Evolutionary conservation across 257 asterid species (phyloP).

Genomic region (Rauvolfia tetraphylla): DNA sequence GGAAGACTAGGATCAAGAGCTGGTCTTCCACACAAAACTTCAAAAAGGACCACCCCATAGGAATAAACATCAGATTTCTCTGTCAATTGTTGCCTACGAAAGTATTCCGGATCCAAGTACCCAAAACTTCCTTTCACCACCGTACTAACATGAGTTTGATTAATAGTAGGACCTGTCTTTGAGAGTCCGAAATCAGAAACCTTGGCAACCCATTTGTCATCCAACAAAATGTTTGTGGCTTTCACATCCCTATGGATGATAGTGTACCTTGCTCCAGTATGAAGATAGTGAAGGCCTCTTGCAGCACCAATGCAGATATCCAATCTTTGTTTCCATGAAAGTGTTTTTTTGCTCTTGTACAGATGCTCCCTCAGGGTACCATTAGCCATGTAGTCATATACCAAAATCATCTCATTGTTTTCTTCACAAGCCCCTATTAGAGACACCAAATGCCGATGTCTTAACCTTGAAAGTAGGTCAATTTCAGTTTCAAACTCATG

Average conservation of each 20-base stretch:
- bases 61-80: slow-evolving; percentile 80
- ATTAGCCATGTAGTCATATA: slow-evolving; percentile 77
- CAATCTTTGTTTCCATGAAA: slow-evolving; percentile 59
- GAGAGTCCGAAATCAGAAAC: slow-evolving; percentile 86
- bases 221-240: slow-evolving; percentile 62
- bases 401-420: slow-evolving; percentile 65
- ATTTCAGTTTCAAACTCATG: slow-evolving; percentile 73
- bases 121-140: slow-evolving; percentile 80
- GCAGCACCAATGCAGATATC: slow-evolving; percentile 77
- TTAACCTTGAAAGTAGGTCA: slow-evolving; percentile 64
- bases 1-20: slow-evolving; percentile 52
- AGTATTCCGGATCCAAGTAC: slow-evolving; percentile 77
- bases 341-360: slow-evolving; percentile 24
- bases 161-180: slow-evolving; percentile 41
- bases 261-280: slow-evolving; percentile 70
- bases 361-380: slow-evolving; percentile 83
- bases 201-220: slow-evolving; percentile 66
- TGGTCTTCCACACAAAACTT: slow-evolving; percentile 63
- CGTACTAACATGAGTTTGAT: slow-evolving; percentile 66
- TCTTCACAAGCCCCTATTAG: slow-evolving; percentile 80
- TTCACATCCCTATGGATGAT: slow-evolving; percentile 85
- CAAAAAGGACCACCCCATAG: slow-evolving; percentile 67
- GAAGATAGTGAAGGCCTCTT: slow-evolving; percentile 76
- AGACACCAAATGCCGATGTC: slow-evolving; percentile 76
- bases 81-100: slow-evolving; percentile 60